Conservation (phyloP, 2,329 filamentous ascomycete species). For the Neonectria coccinea region DNA sequence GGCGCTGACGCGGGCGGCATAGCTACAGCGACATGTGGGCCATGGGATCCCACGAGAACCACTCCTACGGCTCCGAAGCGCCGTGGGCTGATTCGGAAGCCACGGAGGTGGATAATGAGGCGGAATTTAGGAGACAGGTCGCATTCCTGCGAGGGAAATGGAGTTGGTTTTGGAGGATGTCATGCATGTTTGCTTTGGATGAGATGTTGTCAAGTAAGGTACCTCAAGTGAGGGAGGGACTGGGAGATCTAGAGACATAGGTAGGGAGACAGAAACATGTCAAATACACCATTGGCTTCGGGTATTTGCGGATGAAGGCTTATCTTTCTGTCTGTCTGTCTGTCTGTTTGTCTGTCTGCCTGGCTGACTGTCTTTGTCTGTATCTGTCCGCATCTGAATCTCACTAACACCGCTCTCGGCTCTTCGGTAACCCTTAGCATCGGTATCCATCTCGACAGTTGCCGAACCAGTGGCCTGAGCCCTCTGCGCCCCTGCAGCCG, state of each 20-base stretch:
- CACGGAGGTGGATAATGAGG: conserved; percentile 15
- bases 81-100: conserved; percentile 28
- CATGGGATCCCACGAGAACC: conserved; percentile 1
- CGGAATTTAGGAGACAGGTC: conserved; percentile 10
- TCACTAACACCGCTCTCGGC: background rate
- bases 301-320: conserved; percentile 7
- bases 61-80: background rate
- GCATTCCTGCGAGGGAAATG: conserved; percentile 1
- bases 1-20: conserved; percentile 18
- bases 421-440: conserved; percentile 11
- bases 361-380: background rate
- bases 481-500: conserved; percentile 29
- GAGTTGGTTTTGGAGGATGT: background rate
- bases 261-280: background rate
- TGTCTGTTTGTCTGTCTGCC: too few species aligned
- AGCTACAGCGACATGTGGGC: conserved; percentile 20
- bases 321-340: background rate
- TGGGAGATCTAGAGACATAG: too few species aligned
- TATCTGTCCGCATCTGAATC: background rate
- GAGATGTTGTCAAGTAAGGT: background rate
- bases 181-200: background rate
- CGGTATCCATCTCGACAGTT: conserved; percentile 21
- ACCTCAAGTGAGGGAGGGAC: too few species aligned
- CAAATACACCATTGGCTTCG: background rate
- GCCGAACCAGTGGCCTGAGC: conserved; percentile 43